These are phyloP conservation scores for Toxoplasma gondii DNA, from an alignment of 169 alveolate genomes.

Conservation along the genomic window DNA sequence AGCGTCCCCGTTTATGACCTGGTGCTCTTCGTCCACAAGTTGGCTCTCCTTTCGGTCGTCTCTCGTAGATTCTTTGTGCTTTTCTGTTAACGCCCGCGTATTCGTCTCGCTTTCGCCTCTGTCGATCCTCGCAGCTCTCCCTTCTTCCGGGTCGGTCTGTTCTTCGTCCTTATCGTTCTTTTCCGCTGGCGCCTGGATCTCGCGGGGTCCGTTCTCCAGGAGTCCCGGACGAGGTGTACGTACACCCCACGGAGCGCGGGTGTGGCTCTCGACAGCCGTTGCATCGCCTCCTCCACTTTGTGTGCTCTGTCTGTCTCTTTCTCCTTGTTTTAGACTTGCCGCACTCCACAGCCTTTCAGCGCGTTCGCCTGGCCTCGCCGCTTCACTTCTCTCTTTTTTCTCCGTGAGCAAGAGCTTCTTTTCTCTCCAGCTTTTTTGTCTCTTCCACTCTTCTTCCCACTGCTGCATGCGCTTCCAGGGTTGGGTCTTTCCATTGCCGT, in stretches of 20 bases:
- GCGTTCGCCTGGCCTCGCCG: no score
- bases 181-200: neutral
- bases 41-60: no score
- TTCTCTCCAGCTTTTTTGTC: slow-evolving; percentile 11
- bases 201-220: neutral
- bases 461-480: slow-evolving; percentile 40
- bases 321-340: neutral
- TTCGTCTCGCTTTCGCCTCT: neutral
- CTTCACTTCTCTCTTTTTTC: neutral
- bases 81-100: neutral
- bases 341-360: no score
- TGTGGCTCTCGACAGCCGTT: neutral
- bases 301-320: neutral
- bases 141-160: neutral
- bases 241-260: neutral
- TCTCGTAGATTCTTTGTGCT: neutral
- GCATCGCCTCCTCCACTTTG: neutral
- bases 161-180: neutral
- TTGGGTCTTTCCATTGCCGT: neutral
- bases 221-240: neutral
- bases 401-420: neutral
- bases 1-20: no score
- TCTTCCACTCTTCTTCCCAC: slow-evolving; percentile 24
- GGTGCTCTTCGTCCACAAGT: no score
- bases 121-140: neutral